A percentile compares a stretch with the other conserved stretches of the same genome.
Conservation (phyloP, 2,329 filamentous ascomycete genomes). For the Venturia aucupariae region DNA sequence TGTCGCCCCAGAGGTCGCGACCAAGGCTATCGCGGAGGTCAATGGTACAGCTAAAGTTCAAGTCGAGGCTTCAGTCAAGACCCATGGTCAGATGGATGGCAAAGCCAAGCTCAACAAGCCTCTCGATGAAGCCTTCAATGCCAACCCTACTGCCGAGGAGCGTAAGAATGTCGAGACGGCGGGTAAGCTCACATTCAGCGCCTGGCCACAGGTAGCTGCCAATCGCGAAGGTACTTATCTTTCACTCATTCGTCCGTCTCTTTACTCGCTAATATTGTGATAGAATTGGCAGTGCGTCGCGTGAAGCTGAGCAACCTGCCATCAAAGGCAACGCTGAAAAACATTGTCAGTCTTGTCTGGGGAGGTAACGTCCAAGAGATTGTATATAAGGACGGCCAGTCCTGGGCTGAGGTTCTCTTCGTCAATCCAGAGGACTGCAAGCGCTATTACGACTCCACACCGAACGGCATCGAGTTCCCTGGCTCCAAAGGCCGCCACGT, state of each 20-base stretch:
- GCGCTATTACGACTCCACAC: conserved; percentile 26
- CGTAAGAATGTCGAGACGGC: conserved; percentile 10
- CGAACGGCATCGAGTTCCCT: conserved; percentile 25
- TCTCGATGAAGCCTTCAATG: not conserved
- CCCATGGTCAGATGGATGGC: not conserved
- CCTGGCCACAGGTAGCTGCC: conserved; percentile 7
- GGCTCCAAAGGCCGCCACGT: conserved; percentile 15
- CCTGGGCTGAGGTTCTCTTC: conserved; percentile 25
- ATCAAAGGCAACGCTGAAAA: not conserved
- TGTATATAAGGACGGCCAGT: conserved; percentile 20
- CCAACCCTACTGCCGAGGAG: not conserved
- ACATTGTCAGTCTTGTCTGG: conserved; percentile 25
- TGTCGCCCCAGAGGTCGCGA: not conserved
- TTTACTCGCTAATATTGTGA: not conserved
- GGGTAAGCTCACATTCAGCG: conserved; percentile 6
- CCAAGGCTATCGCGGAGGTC: not conserved
- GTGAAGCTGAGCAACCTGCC: conserved; percentile 17
- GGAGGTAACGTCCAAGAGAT: conserved; percentile 28
- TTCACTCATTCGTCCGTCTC: not conserved
- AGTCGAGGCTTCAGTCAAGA: not conserved
- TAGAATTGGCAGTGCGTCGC: conserved; percentile 9
- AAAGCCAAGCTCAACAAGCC: not conserved
- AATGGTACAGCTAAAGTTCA: not conserved
- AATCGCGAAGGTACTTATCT: not conserved
- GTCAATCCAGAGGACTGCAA: conserved; percentile 25